These are phyloP conservation scores for Limtongia smithiae DNA, from an alignment of 805 yeast species.

Conservation along the genomic window DNA sequence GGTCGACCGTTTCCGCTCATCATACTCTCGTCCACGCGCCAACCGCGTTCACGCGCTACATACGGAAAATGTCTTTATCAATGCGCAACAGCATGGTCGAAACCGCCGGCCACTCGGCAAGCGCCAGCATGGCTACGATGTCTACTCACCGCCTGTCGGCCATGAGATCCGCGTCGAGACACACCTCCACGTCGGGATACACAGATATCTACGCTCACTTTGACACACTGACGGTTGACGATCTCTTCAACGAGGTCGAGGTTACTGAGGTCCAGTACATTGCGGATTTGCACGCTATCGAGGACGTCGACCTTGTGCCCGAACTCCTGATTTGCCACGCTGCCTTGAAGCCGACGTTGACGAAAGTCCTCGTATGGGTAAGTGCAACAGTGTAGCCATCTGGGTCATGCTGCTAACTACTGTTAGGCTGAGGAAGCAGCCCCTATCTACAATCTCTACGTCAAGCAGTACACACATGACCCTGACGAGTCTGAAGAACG, in stretches of 20 bases:
- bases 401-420: not conserved
- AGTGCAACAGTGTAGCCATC: not conserved
- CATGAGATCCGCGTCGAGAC: not conserved
- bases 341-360: conserved; percentile 14
- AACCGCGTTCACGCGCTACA: not conserved
- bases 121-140: not conserved
- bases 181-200: not conserved
- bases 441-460: conserved; percentile 26
- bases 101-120: too few relatives aligned
- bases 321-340: conserved; percentile 19
- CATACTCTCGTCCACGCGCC: too few relatives aligned
- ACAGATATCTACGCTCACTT: not conserved
- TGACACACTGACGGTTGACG: conserved; percentile 26
- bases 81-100: too few relatives aligned
- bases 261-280: conserved; percentile 18
- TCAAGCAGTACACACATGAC: conserved; percentile 21
- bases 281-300: conserved; percentile 15
- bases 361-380: conserved; percentile 21
- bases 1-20: too few relatives aligned
- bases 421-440: conserved; percentile 27
- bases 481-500: conserved; percentile 27
- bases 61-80: not conserved
- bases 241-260: conserved; percentile 20
- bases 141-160: not conserved
- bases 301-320: conserved; percentile 14